A percentile compares a stretch with the other conserved stretches of the same genome.
Evolutionary conservation across 352 stramenopile genomes (phyloP).

Genomic region (Phytophthora agathidicida): DNA sequence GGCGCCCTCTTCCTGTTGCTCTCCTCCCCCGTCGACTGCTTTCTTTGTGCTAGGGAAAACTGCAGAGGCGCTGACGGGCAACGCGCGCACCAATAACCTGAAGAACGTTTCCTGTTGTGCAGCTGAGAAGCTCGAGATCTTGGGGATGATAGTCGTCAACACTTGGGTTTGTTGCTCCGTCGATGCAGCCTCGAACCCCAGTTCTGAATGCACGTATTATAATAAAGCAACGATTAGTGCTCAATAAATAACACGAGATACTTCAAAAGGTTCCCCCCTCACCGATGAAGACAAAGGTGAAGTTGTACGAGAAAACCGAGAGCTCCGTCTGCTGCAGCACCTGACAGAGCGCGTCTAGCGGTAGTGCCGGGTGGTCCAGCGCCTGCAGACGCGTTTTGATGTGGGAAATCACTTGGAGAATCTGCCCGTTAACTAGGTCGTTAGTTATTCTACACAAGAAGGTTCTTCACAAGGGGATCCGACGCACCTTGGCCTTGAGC

Average conservation of each 20-base stretch:
- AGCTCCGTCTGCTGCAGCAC: conserved; percentile 46
- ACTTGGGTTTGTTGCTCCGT: conserved; percentile 48
- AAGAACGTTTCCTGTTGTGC: conserved; percentile 72
- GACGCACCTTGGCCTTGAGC: conserved; percentile 72
- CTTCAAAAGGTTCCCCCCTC: not conserved
- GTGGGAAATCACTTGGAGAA: conserved; percentile 75
- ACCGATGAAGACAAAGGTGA: conserved; percentile 83
- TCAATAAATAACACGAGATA: not conserved
- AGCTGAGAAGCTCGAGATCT: conserved; percentile 36
- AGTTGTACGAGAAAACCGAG: conserved; percentile 66
- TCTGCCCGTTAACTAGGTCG: conserved; percentile 35
- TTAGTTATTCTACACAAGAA: not conserved
- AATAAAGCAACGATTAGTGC: not conserved
- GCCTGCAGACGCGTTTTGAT: conserved; percentile 75
- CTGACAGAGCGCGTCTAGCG: conserved; percentile 52
- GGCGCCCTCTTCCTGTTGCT: not conserved
- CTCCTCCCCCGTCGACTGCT: not conserved
- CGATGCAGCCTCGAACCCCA: conserved; percentile 63
- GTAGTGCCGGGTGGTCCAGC: conserved; percentile 50
- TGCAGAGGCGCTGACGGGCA: conserved; percentile 41
- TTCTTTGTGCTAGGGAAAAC: conserved; percentile 15
- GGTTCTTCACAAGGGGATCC: not conserved
- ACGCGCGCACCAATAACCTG: conserved; percentile 54
- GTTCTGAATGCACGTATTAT: conserved; percentile 46
- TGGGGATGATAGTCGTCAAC: conserved; percentile 38